These are phyloP conservation scores for Cytospora leucostoma DNA, from an alignment of 2,329 filamentous ascomycete genomes.

Conservation along the genomic window DNA sequence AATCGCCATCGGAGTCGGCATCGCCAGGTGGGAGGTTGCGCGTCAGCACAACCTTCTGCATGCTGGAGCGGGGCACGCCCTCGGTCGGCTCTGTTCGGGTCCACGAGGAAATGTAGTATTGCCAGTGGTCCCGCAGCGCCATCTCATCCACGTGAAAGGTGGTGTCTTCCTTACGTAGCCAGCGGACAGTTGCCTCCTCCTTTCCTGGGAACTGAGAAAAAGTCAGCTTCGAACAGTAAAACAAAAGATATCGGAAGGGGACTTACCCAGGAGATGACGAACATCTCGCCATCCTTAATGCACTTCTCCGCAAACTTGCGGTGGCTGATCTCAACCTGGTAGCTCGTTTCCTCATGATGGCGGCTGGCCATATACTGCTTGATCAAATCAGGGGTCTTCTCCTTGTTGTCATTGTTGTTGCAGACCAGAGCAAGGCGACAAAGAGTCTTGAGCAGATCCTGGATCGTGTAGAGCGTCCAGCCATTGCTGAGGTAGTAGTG, in stretches of 20 bases:
- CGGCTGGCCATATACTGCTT: slow-evolving; percentile 83
- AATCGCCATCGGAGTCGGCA: slow-evolving; percentile 63
- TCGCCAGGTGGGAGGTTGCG: slow-evolving; percentile 69
- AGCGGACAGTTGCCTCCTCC: slow-evolving; percentile 70
- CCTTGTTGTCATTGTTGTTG: slow-evolving; percentile 82
- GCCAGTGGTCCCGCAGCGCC: slow-evolving; percentile 81
- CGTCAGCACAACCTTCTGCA: slow-evolving; percentile 69
- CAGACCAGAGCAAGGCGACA: slow-evolving; percentile 81
- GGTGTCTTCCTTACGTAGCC: slow-evolving; percentile 67
- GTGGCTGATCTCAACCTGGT: slow-evolving; percentile 85
- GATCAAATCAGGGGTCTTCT: slow-evolving; percentile 90
- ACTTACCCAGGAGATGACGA: slow-evolving; percentile 88
- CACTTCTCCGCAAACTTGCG: slow-evolving; percentile 91
- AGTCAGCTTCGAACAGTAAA: slow-evolving; percentile 11
- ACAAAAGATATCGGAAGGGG: not conserved
- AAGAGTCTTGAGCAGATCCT: slow-evolving; percentile 81
- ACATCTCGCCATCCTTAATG: slow-evolving; percentile 89
- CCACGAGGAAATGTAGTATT: slow-evolving; percentile 93
- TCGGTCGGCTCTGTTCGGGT: slow-evolving; percentile 87
- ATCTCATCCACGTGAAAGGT: slow-evolving; percentile 89
- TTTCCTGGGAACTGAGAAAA: slow-evolving; percentile 63
- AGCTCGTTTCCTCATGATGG: slow-evolving; percentile 81
- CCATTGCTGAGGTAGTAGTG: slow-evolving; percentile 89
- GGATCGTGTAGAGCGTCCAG: slow-evolving; percentile 91
- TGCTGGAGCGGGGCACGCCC: slow-evolving; percentile 65